A percentile compares a stretch with the other conserved stretches of the same genome.
Evolutionary conservation across 345 rosid genomes (phyloP).

Genomic region (Hevea brasiliensis): DNA sequence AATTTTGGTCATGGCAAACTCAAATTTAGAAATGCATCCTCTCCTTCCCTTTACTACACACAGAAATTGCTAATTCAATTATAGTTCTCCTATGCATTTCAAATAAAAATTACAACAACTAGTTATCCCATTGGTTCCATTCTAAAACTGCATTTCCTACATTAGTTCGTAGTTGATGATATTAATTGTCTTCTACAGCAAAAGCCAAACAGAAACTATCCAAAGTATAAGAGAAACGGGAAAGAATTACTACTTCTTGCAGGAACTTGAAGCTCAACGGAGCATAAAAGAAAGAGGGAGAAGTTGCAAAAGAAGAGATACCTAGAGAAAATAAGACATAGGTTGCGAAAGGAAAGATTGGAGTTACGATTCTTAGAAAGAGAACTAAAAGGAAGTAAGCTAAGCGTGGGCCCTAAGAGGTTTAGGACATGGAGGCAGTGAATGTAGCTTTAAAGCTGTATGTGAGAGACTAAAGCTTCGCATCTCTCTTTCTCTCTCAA

Average conservation of each 20-base stretch:
- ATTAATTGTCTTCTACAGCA: too few relatives aligned
- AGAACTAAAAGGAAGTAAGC: too few relatives aligned
- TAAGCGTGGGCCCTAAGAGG: slow-evolving; percentile 30
- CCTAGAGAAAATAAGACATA: slow-evolving; percentile 39
- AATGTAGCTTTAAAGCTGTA: slow-evolving; percentile 34
- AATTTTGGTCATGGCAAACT: neutral
- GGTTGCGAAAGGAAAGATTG: slow-evolving; percentile 24
- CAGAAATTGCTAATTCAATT: neutral
- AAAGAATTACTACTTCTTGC: too few relatives aligned
- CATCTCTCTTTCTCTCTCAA: slow-evolving; percentile 45
- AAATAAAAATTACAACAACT: neutral
- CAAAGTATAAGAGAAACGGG: too few relatives aligned
- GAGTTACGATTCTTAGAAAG: slow-evolving; percentile 16
- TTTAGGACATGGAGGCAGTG: slow-evolving; percentile 38
- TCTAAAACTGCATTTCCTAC: slow-evolving; percentile 4
- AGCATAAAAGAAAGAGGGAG: slow-evolving; percentile 7
- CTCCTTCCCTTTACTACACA: too few relatives aligned
- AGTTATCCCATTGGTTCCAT: neutral
- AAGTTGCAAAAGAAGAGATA: neutral
- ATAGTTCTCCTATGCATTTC: neutral
- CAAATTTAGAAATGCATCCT: too few relatives aligned
- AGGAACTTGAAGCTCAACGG: neutral
- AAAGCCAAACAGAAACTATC: too few relatives aligned
- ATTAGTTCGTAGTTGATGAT: too few relatives aligned
- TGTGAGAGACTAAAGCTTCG: slow-evolving; percentile 46